A percentile compares a stretch with the other conserved stretches of the same genome.
phyloP scores from a whole-genome alignment of 176 grass and related monocot genomes.

The Zoysia japonica region DNA sequence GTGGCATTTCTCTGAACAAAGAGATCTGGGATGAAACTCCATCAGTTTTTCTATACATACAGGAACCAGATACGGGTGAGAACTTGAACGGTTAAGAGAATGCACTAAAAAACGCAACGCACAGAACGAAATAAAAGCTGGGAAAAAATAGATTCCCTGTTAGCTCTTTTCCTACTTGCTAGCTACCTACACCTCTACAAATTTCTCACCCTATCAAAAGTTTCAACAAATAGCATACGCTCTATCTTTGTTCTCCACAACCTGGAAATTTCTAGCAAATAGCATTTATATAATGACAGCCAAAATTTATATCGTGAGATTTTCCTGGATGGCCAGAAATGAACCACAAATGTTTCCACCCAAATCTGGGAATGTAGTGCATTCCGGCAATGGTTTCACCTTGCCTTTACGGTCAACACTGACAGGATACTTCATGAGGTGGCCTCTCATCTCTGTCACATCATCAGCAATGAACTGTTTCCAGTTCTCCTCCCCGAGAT shows the following conservation, averaged over 20 bases:
- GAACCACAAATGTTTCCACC: conserved; percentile 76
- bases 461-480: conserved; percentile 58
- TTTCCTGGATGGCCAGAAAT: conserved; percentile 63
- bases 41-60: conserved; percentile 14
- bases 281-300: conserved; percentile 1
- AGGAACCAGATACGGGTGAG: background rate
- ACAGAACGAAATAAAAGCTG: background rate
- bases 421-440: conserved; percentile 73
- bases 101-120: background rate
- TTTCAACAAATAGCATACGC: too few relatives aligned
- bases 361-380: conserved; percentile 58
- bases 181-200: conserved; percentile 19
- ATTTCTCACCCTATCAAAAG: too few relatives aligned
- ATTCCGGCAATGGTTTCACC: conserved; percentile 57
- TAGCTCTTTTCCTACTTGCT: background rate
- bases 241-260: background rate
- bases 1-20: background rate
- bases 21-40: background rate
- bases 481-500: conserved; percentile 64
- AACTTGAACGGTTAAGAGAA: background rate
- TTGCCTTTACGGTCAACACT: conserved; percentile 65
- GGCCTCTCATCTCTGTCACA: conserved; percentile 47
- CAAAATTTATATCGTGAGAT: conserved; percentile 54
- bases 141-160: background rate
- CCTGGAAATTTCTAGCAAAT: background rate